phyloP scores from a whole-genome alignment of 2,329 filamentous ascomycete species.

The Podosphaera xanthii region DNA sequence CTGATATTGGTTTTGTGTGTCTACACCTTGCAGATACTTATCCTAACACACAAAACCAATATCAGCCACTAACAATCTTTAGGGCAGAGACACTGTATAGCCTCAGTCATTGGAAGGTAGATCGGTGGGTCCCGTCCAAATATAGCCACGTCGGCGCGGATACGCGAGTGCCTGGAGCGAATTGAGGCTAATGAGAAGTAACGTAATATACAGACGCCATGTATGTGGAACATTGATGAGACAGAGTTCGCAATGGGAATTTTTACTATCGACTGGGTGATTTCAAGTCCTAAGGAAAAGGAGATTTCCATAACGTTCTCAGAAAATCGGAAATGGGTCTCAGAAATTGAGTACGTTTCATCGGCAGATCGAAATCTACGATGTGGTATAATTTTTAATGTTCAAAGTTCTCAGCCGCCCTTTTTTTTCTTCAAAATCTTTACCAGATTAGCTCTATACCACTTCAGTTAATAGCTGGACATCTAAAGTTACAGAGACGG shows the following conservation, averaged over 20 bases:
- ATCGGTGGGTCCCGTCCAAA: no score
- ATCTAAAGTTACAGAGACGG: not conserved
- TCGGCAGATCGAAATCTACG: not conserved
- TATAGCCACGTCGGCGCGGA: not conserved
- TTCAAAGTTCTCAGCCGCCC: not conserved
- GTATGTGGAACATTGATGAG: not conserved
- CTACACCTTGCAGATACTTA: no score
- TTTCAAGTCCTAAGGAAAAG: not conserved
- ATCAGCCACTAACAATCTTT: no score
- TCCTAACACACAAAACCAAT: no score
- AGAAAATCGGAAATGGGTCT: not conserved
- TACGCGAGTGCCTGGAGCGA: not conserved
- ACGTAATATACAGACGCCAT: not conserved
- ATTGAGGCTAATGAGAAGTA: not conserved
- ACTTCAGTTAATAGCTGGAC: not conserved
- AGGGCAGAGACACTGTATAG: not conserved
- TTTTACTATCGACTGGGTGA: not conserved
- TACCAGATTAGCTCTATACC: not conserved
- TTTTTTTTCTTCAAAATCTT: not conserved
- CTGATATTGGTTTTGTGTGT: no score
- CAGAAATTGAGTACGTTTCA: not conserved
- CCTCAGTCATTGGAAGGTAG: not conserved
- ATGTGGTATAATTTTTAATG: not conserved
- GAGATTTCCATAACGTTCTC: not conserved
- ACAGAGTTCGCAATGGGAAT: not conserved